Evolutionary conservation across 345 rosid species (phyloP), one percentile per base, ranked within the genome.

Genomic region (Citrus australasica): DNA sequence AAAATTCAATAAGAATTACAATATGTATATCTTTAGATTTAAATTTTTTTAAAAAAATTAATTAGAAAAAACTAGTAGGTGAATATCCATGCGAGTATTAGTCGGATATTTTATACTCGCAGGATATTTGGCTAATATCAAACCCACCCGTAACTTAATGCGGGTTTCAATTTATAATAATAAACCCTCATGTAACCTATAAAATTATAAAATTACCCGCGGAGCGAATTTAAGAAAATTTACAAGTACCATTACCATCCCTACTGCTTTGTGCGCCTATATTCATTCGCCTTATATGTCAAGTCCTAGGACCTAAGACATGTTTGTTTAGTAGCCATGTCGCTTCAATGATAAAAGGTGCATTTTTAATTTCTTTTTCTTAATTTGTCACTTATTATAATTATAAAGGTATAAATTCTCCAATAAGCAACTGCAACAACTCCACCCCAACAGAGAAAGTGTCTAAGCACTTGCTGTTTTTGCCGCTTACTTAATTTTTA

Each of bases 261-360:
- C 0, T 35, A 5, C 67, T 69, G 28, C 58, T 63, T 59, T 69
- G 58, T 51, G 79, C 56, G 82, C 71, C 69, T 69, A 80, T 77
- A 77, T 85, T 77, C 84, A 75, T 75, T 68, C 80, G 78, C 71
- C 75, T 63, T 62, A 76, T 56, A 35, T 68, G 78, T 66, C 73
- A 33, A 76, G 66, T 80, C n/a, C 51, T 32, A 58, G 69, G 51
- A 3, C 17, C 51, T 46, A 13, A 46, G 85, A 84, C 78, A 80
- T 84, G 67, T 46, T 80, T 78, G 76, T 83, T 86, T 78, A 82
- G 73, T 13, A 71, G 3, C 40, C 40, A 71, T 71, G 37, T 76
- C 82, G 79, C 56, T 30, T 63, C 59, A 71, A 72, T 24, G 24
- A 19, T 17, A 24, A 69, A 74, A 79, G 67, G 55, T 58, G 72